Evolutionary conservation across 1,284 basidiomycete species (phyloP).

Genomic region (Ustilago trichophora): DNA sequence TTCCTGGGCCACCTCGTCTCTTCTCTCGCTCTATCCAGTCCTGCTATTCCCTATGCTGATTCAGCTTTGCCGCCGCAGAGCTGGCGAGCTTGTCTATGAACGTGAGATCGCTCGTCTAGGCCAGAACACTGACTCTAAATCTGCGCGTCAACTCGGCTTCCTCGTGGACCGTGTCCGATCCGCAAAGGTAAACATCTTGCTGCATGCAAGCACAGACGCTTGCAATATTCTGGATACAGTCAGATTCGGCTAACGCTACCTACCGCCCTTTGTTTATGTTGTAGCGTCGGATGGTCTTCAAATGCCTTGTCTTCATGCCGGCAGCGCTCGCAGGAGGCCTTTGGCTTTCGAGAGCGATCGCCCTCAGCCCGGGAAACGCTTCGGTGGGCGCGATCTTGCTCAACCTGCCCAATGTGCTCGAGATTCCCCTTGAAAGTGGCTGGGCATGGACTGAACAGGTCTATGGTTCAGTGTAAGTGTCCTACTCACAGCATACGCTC

Average conservation of each 20-base stretch:
- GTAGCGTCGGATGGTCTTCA: slow-evolving; percentile 23
- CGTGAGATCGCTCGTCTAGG: slow-evolving; percentile 13
- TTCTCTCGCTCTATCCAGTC: slow-evolving; percentile 70
- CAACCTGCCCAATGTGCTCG: slow-evolving; percentile 14
- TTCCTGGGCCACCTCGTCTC: slow-evolving; percentile 23
- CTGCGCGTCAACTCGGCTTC: slow-evolving; percentile 39
- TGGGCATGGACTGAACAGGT: slow-evolving; percentile 77
- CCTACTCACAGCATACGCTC: too few relatives aligned
- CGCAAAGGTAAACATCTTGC: slow-evolving; percentile 32
- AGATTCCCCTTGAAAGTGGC: slow-evolving; percentile 70
- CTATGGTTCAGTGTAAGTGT: slow-evolving; percentile 85
- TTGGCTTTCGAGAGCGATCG: slow-evolving; percentile 38
- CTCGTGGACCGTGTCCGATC: slow-evolving; percentile 55
- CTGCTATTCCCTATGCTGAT: slow-evolving; percentile 76
- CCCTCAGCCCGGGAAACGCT: slow-evolving; percentile 19
- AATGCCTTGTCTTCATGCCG: slow-evolving; percentile 30
- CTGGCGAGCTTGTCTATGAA: slow-evolving; percentile 68
- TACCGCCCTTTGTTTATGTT: neutral
- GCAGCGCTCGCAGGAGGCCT: slow-evolving; percentile 22
- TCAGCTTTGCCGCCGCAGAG: slow-evolving; percentile 69
- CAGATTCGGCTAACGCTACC: too few relatives aligned
- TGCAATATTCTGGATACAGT: too few relatives aligned
- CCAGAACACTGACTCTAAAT: slow-evolving; percentile 14
- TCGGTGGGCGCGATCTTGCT: slow-evolving; percentile 4
- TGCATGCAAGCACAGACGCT: too few relatives aligned